Percentiles rank a stretch among this genome's conserved stretches.
phyloP scores from a whole-genome alignment of 1,139 yeast species.

The Saccharomycopsis hybrid region DNA sequence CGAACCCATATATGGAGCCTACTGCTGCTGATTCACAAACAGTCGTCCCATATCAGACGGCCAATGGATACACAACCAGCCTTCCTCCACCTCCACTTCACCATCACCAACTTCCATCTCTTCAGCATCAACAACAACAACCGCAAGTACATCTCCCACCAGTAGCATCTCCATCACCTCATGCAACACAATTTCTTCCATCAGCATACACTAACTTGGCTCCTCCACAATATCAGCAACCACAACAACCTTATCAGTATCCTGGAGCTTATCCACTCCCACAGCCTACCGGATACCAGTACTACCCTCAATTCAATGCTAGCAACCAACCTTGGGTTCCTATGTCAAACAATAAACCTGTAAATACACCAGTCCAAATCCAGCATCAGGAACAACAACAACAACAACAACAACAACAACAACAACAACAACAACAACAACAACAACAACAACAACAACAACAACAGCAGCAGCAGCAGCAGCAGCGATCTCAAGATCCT shows the following conservation, averaged over 20 bases:
- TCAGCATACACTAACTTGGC: neutral
- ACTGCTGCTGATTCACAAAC: too few species aligned
- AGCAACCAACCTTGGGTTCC: neutral
- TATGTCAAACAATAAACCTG: neutral
- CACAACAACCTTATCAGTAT: neutral
- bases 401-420: neutral
- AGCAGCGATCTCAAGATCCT: too few species aligned
- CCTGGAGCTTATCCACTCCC: neutral
- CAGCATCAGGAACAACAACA: too few species aligned
- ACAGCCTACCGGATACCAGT: neutral
- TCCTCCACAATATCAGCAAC: neutral
- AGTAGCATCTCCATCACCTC: neutral
- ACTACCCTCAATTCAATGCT: neutral
- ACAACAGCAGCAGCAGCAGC: neutral
- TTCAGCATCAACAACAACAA: neutral
- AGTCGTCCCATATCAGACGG: too few species aligned
- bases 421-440: constrained; percentile 5
- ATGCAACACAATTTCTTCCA: neutral
- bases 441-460: constrained; percentile 3
- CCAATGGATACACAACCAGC: too few species aligned
- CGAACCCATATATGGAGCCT: too few species aligned
- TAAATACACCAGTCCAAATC: neutral
- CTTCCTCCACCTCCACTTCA: neutral
- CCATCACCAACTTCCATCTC: neutral
- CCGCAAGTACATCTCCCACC: constrained; percentile 1